Evolutionary conservation across 2,329 filamentous ascomycete genomes (phyloP).

Genomic region (Ascochyta pisi): DNA sequence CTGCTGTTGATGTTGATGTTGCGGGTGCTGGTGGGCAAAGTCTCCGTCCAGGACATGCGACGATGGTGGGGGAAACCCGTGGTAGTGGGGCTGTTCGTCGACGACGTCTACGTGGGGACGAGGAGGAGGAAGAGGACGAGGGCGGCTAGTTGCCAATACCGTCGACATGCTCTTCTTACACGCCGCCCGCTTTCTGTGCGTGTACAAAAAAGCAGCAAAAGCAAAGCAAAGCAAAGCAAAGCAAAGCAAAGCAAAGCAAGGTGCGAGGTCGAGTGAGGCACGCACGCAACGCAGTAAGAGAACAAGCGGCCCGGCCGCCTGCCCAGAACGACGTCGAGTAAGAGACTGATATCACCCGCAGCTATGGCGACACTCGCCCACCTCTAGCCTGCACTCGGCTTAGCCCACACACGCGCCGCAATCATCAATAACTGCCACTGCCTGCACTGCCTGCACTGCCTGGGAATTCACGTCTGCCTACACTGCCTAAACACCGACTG

Average conservation of each 20-base stretch:
- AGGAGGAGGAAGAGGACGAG: conserved; percentile 5
- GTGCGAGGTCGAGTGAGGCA: background rate
- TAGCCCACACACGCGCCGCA: conserved; percentile 20
- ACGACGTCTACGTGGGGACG: background rate
- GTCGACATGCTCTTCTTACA: conserved; percentile 16
- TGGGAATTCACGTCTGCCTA: too few relatives aligned
- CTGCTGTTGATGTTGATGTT: background rate
- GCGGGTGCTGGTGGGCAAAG: conserved; percentile 9
- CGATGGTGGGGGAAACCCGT: conserved; percentile 34
- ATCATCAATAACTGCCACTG: conserved; percentile 4
- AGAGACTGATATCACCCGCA: conserved; percentile 27
- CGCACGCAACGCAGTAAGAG: too few relatives aligned
- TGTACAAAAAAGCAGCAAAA: too few relatives aligned
- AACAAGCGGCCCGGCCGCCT: conserved; percentile 4
- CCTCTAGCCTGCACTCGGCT: conserved; percentile 29
- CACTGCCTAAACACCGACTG: too few relatives aligned
- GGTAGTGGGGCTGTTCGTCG: conserved; percentile 39
- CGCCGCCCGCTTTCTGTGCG: background rate
- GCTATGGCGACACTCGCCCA: conserved; percentile 12
- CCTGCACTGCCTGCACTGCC: too few relatives aligned
- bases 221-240: too few relatives aligned
- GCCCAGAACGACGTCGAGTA: conserved; percentile 12
- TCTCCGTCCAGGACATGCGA: conserved; percentile 2
- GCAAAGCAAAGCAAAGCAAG: too few relatives aligned
- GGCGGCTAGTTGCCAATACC: conserved; percentile 34